Conservation (phyloP, 257 asterid genomes). For the Solanum etuberosum region DNA sequence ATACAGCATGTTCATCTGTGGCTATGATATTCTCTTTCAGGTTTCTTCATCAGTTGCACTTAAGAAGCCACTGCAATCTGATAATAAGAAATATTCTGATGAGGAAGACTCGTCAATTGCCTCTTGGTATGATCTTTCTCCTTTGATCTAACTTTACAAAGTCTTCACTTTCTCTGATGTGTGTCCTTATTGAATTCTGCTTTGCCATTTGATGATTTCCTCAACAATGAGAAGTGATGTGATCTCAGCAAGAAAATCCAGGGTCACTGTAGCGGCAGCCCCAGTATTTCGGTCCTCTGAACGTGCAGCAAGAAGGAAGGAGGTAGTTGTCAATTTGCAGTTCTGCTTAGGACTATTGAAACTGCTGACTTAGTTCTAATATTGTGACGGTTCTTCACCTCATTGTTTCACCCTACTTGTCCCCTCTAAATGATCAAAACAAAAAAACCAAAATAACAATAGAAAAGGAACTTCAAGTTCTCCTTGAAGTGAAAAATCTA, state of each 20-base stretch:
- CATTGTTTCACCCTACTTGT: neutral
- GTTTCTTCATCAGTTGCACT: slow-evolving; percentile 27
- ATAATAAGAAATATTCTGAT: slow-evolving; percentile 50
- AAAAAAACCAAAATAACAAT: neutral
- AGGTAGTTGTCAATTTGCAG: slow-evolving; percentile 28
- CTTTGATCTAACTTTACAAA: neutral
- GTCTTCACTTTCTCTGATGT: slow-evolving; percentile 3
- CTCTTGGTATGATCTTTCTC: slow-evolving; percentile 50
- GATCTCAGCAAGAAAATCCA: slow-evolving; percentile 37
- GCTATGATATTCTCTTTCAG: slow-evolving; percentile 10
- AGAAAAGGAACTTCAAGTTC: neutral
- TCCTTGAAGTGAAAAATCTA: neutral
- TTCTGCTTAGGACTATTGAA: neutral
- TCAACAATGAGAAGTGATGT: slow-evolving; percentile 27
- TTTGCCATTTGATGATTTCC: slow-evolving; percentile 12
- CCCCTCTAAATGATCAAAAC: neutral
- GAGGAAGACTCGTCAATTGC: slow-evolving; percentile 57
- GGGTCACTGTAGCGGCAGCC: slow-evolving; percentile 43
- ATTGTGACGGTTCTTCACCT: neutral
- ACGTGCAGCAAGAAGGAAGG: slow-evolving; percentile 86
- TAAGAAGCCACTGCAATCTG: slow-evolving; percentile 58
- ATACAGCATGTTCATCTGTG: neutral
- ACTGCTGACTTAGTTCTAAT: neutral
- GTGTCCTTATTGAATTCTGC: neutral
- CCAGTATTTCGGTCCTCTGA: slow-evolving; percentile 56